phyloP scores from a whole-genome alignment of 768 basidiomycete species.

The Tubosaeta sp. region DNA sequence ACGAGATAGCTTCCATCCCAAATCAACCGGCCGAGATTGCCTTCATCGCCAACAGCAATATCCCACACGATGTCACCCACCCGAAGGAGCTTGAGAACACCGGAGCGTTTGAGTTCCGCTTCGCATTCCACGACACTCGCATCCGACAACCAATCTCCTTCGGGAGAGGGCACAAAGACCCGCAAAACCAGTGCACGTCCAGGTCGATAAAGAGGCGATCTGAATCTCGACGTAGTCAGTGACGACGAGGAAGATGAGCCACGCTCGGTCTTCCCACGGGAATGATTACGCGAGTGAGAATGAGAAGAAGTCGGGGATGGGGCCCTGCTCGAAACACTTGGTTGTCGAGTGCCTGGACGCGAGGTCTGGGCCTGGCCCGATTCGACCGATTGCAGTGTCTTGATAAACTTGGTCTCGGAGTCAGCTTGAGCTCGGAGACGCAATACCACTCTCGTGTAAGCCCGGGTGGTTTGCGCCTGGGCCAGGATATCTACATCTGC shows the following conservation, averaged over 20 bases:
- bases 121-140: conserved; percentile 79
- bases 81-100: conserved; percentile 54
- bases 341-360: conserved; percentile 30
- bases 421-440: conserved; percentile 79
- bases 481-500: conserved; percentile 40
- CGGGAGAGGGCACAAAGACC: conserved; percentile 82
- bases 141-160: conserved; percentile 84
- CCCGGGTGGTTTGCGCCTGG: conserved; percentile 59
- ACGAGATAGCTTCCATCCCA: conserved; percentile 91
- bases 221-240: conserved; percentile 37
- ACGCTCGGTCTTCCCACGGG: conserved; percentile 30
- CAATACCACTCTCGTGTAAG: conserved; percentile 77
- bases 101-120: conserved; percentile 58
- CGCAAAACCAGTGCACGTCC: conserved; percentile 73
- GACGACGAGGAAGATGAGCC: conserved; percentile 22
- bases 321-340: conserved; percentile 53
- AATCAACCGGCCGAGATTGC: conserved; percentile 74
- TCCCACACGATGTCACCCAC: conserved; percentile 87
- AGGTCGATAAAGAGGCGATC: conserved; percentile 65
- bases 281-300: conserved; percentile 37
- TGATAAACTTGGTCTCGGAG: conserved; percentile 37
- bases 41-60: conserved; percentile 79
- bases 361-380: conserved; percentile 19
- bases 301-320: conserved; percentile 53
- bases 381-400: conserved; percentile 9